Conservation (phyloP, 2,329 filamentous ascomycete species). For the Paecilomyces sp. region DNA sequence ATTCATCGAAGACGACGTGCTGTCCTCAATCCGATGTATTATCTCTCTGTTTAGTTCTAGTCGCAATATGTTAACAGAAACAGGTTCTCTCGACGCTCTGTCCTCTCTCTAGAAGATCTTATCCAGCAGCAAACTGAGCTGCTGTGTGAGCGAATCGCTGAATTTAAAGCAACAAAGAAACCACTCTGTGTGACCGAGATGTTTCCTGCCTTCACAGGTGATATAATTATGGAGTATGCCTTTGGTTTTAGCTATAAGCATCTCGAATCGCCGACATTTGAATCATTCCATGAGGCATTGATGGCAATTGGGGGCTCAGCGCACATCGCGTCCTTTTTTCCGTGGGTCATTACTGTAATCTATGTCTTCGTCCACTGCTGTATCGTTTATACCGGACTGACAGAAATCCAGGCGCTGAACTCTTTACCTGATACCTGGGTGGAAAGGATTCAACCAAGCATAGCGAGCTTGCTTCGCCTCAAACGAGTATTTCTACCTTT, state of each 20-base stretch:
- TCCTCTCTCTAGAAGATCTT: slow-evolving; percentile 13
- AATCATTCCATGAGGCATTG: slow-evolving; percentile 17
- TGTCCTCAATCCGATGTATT: slow-evolving; percentile 15
- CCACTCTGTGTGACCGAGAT: slow-evolving; percentile 9
- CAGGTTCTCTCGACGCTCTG: slow-evolving; percentile 11
- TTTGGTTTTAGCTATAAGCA: slow-evolving; percentile 17
- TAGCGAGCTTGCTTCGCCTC: slow-evolving; percentile 5
- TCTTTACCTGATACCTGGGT: slow-evolving; percentile 6
- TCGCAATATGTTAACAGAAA: neutral
- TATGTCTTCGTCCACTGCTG: neutral
- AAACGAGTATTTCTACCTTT: slow-evolving; percentile 4
- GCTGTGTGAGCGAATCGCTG: slow-evolving; percentile 12
- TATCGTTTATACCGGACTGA: neutral
- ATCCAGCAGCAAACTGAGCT: slow-evolving; percentile 14
- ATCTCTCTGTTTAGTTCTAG: slow-evolving; percentile 1
- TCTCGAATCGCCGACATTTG: slow-evolving; percentile 12
- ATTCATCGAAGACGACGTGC: slow-evolving; percentile 15
- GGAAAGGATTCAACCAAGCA: slow-evolving; percentile 6
- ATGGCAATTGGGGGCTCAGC: slow-evolving; percentile 12
- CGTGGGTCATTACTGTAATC: slow-evolving; percentile 11
- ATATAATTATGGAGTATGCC: slow-evolving; percentile 20
- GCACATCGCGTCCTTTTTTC: slow-evolving; percentile 13
- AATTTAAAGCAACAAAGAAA: slow-evolving; percentile 6
- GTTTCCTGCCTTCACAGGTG: slow-evolving; percentile 14
- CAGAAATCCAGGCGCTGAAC: slow-evolving; percentile 2